These are phyloP conservation scores for Fusarium keratoplasticum DNA, from an alignment of 2,329 filamentous ascomycete genomes.

Conservation along the genomic window DNA sequence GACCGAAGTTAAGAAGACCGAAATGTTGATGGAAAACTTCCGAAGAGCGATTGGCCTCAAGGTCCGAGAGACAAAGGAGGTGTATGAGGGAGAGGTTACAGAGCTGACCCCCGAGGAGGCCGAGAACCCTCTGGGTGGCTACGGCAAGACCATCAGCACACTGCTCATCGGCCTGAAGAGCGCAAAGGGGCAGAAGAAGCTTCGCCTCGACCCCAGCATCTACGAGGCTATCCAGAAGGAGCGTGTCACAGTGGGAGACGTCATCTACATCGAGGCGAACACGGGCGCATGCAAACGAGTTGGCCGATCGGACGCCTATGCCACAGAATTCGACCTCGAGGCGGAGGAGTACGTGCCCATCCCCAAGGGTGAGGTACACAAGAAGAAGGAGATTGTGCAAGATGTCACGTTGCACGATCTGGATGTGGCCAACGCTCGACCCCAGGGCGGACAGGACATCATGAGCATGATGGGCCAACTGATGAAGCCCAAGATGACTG, in stretches of 20 bases:
- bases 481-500: constrained; percentile 99
- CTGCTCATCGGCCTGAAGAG: constrained; percentile 95
- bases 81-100: constrained; percentile 98
- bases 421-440: constrained; percentile 93
- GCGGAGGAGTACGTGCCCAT: constrained; percentile 99
- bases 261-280: constrained; percentile 99
- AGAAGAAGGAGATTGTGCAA: constrained; percentile 99
- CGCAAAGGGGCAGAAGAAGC: constrained; percentile 96
- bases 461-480: constrained; percentile 99
- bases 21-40: constrained; percentile 99
- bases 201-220: constrained; percentile 95
- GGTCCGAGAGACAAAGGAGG: constrained; percentile 98
- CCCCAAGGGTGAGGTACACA: constrained; percentile 98
- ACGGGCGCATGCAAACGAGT: constrained; percentile 98
- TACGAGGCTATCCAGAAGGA: constrained; percentile 99
- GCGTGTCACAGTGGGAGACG: constrained; percentile 93
- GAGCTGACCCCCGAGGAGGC: constrained; percentile 98
- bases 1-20: constrained; percentile 98
- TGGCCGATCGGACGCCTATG: constrained; percentile 94
- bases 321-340: constrained; percentile 98
- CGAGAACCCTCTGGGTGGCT: constrained; percentile 95
- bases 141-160: constrained; percentile 97
- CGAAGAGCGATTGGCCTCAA: constrained; percentile 94
- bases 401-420: constrained; percentile 97
- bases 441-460: constrained; percentile 97